These are phyloP conservation scores for Mycena galericulata DNA, from an alignment of 768 basidiomycete species.

Conservation along the genomic window DNA sequence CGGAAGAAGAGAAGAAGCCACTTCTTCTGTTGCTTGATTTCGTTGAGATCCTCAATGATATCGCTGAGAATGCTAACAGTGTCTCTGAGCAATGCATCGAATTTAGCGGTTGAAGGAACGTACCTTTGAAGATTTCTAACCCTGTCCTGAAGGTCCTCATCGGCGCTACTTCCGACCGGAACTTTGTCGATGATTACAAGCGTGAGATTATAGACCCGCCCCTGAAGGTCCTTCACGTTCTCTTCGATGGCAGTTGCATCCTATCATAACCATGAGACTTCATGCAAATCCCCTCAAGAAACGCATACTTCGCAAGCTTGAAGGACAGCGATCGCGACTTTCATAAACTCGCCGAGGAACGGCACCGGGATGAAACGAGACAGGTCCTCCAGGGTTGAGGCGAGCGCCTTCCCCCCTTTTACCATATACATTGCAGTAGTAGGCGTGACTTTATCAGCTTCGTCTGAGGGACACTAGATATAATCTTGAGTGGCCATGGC, in stretches of 20 bases:
- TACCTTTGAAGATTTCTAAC: neutral
- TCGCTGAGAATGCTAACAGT: neutral
- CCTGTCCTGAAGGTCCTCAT: neutral
- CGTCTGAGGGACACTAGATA: neutral
- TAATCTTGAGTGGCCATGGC: neutral
- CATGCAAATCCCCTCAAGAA: neutral
- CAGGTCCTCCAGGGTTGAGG: neutral
- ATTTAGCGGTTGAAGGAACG: neutral
- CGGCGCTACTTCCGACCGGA: neutral
- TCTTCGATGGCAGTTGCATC: constrained; percentile 7
- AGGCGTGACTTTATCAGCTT: neutral
- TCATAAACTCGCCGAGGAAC: neutral
- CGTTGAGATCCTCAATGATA: neutral
- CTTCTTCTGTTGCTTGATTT: constrained; percentile 8
- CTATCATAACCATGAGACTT: neutral
- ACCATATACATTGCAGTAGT: constrained; percentile 2
- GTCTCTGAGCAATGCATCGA: neutral
- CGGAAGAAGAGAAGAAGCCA: constrained; percentile 8
- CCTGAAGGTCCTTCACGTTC: constrained; percentile 7
- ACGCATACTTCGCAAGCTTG: constrained; percentile 8
- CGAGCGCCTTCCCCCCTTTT: neutral
- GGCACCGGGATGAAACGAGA: constrained; percentile 4
- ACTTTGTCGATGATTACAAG: constrained; percentile 2
- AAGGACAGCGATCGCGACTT: constrained; percentile 16
- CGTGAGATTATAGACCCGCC: neutral